phyloP scores from a whole-genome alignment of 208 protist genomes.

The Acanthamoeba castellanii region DNA sequence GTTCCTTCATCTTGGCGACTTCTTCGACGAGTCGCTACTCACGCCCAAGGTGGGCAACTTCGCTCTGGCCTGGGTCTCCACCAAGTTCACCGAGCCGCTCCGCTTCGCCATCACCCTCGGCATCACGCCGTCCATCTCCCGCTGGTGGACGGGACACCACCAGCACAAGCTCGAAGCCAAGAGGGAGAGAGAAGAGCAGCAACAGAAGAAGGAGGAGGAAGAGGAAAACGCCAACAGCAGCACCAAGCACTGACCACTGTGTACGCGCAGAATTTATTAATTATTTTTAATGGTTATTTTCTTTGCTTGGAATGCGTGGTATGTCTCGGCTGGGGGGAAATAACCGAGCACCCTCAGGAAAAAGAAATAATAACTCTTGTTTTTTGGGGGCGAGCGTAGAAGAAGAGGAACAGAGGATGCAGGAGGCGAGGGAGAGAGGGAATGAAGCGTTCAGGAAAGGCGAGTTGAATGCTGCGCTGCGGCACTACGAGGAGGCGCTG shows the following conservation, averaged over 20 bases:
- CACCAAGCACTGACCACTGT: background rate
- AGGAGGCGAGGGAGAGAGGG: constrained; percentile 32
- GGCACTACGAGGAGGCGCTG: constrained; percentile 28
- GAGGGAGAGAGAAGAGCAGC: background rate
- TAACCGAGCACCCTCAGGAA: background rate
- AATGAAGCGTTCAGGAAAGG: constrained; percentile 24
- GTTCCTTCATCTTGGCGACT: background rate
- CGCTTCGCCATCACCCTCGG: constrained; percentile 59
- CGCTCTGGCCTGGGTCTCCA: constrained; percentile 64
- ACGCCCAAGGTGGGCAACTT: constrained; percentile 71
- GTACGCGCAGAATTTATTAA: background rate
- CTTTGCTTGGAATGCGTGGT: background rate
- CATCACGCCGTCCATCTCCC: constrained; percentile 66
- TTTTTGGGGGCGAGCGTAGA: background rate
- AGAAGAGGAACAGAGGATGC: background rate
- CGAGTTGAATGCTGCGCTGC: background rate
- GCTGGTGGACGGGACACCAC: constrained; percentile 51
- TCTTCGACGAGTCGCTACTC: constrained; percentile 18
- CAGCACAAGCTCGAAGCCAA: background rate
- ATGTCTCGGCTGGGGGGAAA: too few relatives aligned
- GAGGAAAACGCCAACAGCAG: background rate
- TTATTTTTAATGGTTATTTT: background rate
- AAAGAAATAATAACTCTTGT: background rate
- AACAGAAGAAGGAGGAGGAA: background rate
- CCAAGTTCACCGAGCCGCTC: constrained; percentile 74